Evolutionary conservation across 1,284 basidiomycete species (phyloP), one percentile per base, ranked within the genome.

Genomic region (Cryptococcus neoformans): DNA sequence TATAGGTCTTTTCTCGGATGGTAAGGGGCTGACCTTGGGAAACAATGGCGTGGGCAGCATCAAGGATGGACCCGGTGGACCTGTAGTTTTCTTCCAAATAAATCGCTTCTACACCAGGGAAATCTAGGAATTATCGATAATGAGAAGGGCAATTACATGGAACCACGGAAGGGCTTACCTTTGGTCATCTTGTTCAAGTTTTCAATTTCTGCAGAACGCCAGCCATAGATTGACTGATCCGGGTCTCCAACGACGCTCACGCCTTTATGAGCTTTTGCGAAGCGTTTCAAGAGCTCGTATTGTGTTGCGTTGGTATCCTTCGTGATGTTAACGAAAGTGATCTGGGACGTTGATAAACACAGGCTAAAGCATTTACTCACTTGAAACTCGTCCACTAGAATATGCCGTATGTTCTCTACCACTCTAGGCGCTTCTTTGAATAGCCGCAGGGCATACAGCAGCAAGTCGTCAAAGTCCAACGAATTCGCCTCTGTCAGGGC

Each of bases 201-300:
- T 59, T 82, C 83, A 2, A 89, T 80, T 65, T 92, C 88, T 1
- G 92, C 92, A 10, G 88, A 87, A 6, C 92, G 84, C 92, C 92
- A 95, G 11, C 90, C 90, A 65, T 92, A 92, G 56, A 92, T 94
- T 4, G 89, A 91, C 70, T 95, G 92, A 74, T 96, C 92, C 0
- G 92, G 92, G 76, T 96, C 92, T 0, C 92, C 92, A 3, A 96
- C 92, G 41, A 94, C 83, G 4, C 88, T 92, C 35, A 93, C 81
- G 59, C 86, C 84, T 40, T 80, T 77, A 39, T 79, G 74, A 0
- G 78, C 73, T 11, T 81, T 68, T 0, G 86, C 87, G 55, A 94
- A 84, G n/a, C 83, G 80, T 56, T 79, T 81, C 87, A 95, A 89
- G 37, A 95, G 83, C 62, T 88, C 82, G 71, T 92, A 94, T 74